A percentile compares a stretch with the other conserved stretches of the same genome.
phyloP scores from a whole-genome alignment of 1,139 yeast genomes.

The Magnusiomyces fungicola region DNA sequence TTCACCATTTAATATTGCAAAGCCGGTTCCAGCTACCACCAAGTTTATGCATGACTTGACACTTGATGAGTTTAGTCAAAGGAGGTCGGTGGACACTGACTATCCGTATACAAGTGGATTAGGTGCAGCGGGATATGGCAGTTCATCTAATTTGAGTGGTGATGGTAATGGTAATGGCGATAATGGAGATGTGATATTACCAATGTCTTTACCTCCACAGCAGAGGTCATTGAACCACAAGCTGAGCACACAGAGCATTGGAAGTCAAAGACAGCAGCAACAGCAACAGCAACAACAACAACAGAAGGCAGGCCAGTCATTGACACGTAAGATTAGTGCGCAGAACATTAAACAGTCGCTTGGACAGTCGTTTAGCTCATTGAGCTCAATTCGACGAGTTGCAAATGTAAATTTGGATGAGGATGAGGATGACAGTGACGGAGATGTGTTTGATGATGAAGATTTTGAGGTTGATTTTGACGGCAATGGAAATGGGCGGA shows the following conservation, averaged over 20 bases:
- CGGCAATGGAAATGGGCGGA: too few relatives aligned
- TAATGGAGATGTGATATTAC: background rate
- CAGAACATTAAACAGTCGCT: background rate
- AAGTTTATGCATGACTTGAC: conserved; percentile 4
- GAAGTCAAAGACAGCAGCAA: too few relatives aligned
- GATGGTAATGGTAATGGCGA: too few relatives aligned
- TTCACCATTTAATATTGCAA: background rate
- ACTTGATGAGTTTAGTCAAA: background rate
- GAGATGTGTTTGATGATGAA: background rate
- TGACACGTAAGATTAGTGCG: background rate
- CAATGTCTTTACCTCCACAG: background rate
- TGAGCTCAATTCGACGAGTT: background rate
- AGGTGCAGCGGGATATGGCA: background rate
- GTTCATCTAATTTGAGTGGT: background rate
- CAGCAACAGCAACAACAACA: too few relatives aligned
- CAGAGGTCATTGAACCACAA: background rate
- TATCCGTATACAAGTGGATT: background rate
- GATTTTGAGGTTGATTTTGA: background rate
- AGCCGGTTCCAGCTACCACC: conserved; percentile 1
- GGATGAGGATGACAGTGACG: background rate
- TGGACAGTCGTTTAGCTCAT: background rate
- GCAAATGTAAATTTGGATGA: background rate
- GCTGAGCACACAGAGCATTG: background rate
- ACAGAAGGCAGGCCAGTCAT: too few relatives aligned
- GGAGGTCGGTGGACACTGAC: background rate